Percentiles rank a stretch among this genome's conserved stretches.
These are phyloP conservation scores for Aspergillus transmontanensis DNA, from an alignment of 2,329 filamentous ascomycete species.

Conservation along the genomic window DNA sequence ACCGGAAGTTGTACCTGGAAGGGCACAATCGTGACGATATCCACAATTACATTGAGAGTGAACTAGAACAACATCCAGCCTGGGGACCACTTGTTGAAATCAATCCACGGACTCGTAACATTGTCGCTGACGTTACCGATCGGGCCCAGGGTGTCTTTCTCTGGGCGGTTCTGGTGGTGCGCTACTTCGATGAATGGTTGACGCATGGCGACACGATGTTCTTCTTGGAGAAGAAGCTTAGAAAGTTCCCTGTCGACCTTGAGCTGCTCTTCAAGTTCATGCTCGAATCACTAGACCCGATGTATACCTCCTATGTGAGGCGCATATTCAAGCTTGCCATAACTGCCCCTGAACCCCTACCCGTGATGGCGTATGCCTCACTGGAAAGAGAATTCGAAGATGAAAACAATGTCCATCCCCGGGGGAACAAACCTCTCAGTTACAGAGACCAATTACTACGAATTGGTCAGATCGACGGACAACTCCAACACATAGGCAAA, in stretches of 20 bases:
- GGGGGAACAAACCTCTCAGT: neutral
- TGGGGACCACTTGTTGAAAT: neutral
- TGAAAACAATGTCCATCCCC: neutral
- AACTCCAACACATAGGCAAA: neutral
- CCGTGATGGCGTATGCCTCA: neutral
- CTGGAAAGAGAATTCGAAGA: neutral
- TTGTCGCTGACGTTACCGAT: neutral
- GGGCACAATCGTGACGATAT: neutral
- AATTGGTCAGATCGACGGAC: neutral
- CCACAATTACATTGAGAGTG: neutral
- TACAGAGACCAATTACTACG: neutral
- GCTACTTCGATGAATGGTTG: neutral
- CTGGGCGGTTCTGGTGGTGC: neutral
- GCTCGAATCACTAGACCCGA: neutral
- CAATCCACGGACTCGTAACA: neutral
- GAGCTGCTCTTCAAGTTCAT: neutral
- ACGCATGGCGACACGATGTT: neutral
- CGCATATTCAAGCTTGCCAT: neutral
- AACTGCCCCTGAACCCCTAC: neutral
- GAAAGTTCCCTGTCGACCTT: neutral
- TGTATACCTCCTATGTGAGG: neutral
- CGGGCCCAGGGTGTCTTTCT: neutral
- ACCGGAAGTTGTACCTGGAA: neutral
- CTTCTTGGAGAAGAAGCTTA: neutral
- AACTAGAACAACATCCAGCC: neutral